Base-by-base conservation (phyloP, 495 filamentous ascomycete genomes). In the Lineolata rhizophorae region DNA sequence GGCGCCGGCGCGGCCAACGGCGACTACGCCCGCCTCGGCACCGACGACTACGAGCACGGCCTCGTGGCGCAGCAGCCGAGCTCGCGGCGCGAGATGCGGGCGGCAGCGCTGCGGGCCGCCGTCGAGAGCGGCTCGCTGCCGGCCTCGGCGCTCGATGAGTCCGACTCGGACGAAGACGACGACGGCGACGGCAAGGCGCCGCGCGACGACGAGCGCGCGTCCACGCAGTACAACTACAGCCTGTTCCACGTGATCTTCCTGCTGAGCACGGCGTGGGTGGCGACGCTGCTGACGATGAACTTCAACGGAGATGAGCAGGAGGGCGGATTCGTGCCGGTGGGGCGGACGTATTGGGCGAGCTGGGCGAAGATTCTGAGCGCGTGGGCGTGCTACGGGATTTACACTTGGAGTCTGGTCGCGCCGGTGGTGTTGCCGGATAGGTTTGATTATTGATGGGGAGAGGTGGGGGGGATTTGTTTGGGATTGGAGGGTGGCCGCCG, bases 351-450 rank as follows among this genome's bases (percentile, higher is more conserved):
- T 58, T 91, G 84, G 72, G 87, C 87, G 14, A 92, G 80, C 55
- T 97, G 87, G 87, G 82, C 93, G 41, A 97, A 95, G 71, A 95
- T 97, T 51, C 70, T 94, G 30, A 92, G 82, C 55, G 72, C 84
- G 12, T 97, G 87, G 87, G 73, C 87, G 29, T 95, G 90, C 55
- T 95, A 97, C 54, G 72, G 58, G 24, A 79, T 97, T 51, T 97
- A 94, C 44, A 61, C 68, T 25, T 97, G 87, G 87, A 91, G 81
- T 16, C 50, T 97, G 43, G 55, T 90, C 29, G 87, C 90, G 25
- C 87, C 87, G 5, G 62, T 84, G 22, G 42, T 85, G 16, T 45
- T 97, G 49, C 84, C 87, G 0, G 84, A 91, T 43, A 62, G 83
- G 34, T 93, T 93, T 54, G 77, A 74, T 31, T 53, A 61, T 46